phyloP scores from a whole-genome alignment of 192 early-diverging fungal species.

The Coemansia sp. region DNA sequence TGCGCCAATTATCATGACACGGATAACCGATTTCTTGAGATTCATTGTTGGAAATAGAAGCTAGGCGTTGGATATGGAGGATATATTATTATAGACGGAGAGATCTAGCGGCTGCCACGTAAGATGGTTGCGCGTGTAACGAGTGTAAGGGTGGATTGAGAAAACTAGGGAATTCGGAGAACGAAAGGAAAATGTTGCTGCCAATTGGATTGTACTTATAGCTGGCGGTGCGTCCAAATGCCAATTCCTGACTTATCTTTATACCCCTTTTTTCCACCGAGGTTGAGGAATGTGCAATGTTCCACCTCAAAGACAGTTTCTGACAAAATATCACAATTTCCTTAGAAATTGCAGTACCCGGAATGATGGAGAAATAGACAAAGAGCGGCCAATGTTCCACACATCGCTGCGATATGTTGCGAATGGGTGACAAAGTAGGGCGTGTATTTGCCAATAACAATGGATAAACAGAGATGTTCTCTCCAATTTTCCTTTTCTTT shows the following conservation, averaged over 20 bases:
- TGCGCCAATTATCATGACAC: constrained; percentile 12
- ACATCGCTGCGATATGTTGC: neutral
- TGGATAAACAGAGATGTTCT: neutral
- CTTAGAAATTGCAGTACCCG: neutral
- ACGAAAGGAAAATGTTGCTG: neutral
- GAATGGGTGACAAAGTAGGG: neutral
- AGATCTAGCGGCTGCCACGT: neutral
- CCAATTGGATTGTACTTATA: neutral
- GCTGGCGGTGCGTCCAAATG: neutral
- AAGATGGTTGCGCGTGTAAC: neutral
- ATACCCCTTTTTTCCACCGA: neutral
- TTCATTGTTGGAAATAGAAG: constrained; percentile 8
- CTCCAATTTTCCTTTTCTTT: neutral
- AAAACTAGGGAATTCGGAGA: neutral
- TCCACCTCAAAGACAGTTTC: neutral
- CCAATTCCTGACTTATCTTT: neutral
- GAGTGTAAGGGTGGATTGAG: neutral
- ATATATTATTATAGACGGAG: neutral
- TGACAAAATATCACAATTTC: neutral
- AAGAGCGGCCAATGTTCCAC: neutral
- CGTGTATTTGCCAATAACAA: neutral
- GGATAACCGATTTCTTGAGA: constrained; percentile 15
- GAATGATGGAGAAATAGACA: neutral
- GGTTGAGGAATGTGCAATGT: neutral
- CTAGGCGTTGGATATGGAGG: neutral